Percentiles rank a stretch among this genome's conserved stretches.
phyloP scores from a whole-genome alignment of 257 asterid genomes.

The Ligustrum vulgare region DNA sequence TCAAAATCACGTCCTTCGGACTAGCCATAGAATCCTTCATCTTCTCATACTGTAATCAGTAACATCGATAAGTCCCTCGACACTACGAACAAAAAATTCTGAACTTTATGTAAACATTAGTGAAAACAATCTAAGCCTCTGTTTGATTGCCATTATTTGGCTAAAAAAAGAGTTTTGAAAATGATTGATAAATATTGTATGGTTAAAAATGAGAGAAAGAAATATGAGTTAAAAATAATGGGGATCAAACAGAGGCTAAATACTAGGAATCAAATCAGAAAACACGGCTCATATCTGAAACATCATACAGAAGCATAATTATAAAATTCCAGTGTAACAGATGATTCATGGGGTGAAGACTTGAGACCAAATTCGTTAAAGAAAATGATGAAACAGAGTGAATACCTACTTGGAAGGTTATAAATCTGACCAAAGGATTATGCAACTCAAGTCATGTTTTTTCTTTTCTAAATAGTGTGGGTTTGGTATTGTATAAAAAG shows the following conservation, averaged over 20 bases:
- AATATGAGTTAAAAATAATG: no score
- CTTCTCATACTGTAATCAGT: slow-evolving; percentile 38
- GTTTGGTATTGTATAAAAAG: no score
- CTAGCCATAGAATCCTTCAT: slow-evolving; percentile 21
- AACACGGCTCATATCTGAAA: background rate
- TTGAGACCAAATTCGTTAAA: background rate
- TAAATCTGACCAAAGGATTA: background rate
- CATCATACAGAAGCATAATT: background rate
- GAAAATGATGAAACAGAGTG: background rate
- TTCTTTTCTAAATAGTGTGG: background rate
- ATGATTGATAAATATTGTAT: background rate
- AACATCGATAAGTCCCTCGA: background rate
- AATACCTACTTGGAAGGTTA: background rate
- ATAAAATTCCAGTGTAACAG: background rate
- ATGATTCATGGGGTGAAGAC: no score
- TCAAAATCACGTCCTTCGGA: slow-evolving; percentile 23
- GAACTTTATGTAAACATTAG: background rate
- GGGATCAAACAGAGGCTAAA: no score
- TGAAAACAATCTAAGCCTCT: background rate
- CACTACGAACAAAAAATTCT: background rate
- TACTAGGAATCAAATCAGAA: background rate
- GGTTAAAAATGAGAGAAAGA: background rate
- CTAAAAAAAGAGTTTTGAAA: no score
- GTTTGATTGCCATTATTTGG: no score
- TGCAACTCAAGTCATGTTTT: background rate